phyloP scores from a whole-genome alignment of 176 grass and related monocot species.

The Tuctoria greenei region DNA sequence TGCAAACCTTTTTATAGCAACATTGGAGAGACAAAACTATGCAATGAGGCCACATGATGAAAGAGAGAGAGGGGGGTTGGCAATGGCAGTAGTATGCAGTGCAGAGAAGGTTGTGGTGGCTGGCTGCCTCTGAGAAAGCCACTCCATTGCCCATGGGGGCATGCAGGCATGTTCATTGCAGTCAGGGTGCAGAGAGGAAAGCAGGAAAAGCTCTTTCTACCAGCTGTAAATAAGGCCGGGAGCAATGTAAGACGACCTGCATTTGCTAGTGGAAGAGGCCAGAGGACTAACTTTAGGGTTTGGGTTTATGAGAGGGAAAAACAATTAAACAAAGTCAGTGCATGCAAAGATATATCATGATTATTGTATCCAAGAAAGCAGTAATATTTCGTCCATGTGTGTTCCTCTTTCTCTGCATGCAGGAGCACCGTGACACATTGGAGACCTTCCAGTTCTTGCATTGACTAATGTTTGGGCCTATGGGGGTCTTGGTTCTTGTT shows the following conservation, averaged over 20 bases:
- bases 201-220: conserved; percentile 54
- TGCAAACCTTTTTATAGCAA: conserved; percentile 30
- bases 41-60: conserved; percentile 37
- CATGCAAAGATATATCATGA: conserved; percentile 45
- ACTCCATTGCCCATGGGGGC: conserved; percentile 56
- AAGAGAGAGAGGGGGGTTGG: conserved; percentile 5
- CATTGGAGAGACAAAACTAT: conserved; percentile 47
- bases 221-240: conserved; percentile 59
- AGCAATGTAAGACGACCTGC: conserved; percentile 58
- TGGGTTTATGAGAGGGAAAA: conserved; percentile 38
- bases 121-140: conserved; percentile 42
- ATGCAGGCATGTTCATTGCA: conserved; percentile 49
- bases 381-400: conserved; percentile 37
- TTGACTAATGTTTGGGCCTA: conserved; percentile 24
- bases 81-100: conserved; percentile 1
- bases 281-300: conserved; percentile 63
- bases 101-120: conserved; percentile 24
- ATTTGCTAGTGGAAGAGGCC: conserved; percentile 60
- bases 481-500: not conserved
- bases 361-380: conserved; percentile 41
- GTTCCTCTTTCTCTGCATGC: conserved; percentile 33
- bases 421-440: conserved; percentile 19
- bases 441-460: conserved; percentile 3
- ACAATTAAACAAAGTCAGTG: not conserved
- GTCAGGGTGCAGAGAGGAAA: conserved; percentile 37